Conservation (phyloP, 495 filamentous ascomycete species). For the Aspergillus diversus region DNA sequence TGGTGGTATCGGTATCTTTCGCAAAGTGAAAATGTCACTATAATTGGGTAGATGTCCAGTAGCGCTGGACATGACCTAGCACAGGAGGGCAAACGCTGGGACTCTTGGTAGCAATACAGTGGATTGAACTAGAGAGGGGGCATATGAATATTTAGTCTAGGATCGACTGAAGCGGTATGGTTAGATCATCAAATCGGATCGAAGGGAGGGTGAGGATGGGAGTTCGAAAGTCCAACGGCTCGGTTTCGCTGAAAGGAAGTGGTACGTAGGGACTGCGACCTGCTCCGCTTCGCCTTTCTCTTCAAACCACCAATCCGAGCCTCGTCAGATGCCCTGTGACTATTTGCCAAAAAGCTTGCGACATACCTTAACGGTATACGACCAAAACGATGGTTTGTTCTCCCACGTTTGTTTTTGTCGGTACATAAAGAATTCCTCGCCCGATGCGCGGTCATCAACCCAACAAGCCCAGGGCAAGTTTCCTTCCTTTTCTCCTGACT, state of each 20-base stretch:
- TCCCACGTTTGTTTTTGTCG: conserved; percentile 1
- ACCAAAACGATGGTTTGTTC: neutral
- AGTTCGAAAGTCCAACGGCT: neutral
- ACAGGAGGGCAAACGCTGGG: conserved; percentile 8
- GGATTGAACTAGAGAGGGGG: neutral
- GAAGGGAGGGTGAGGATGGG: neutral
- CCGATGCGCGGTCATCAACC: neutral
- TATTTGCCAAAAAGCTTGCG: neutral
- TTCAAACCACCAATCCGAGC: neutral
- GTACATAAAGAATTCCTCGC: neutral
- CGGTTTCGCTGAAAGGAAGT: neutral
- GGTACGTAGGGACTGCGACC: neutral
- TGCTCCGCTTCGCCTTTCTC: neutral
- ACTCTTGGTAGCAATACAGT: neutral
- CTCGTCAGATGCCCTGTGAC: neutral
- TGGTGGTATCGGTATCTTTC: conserved; percentile 9
- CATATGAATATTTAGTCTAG: neutral
- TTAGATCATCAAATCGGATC: neutral
- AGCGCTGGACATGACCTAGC: conserved; percentile 31
- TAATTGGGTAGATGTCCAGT: conserved; percentile 15
- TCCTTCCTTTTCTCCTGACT: neutral
- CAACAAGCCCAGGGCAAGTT: neutral
- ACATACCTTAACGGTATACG: neutral
- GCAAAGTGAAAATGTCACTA: conserved; percentile 32
- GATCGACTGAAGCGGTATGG: neutral